Evolutionary conservation across 1,139 yeast species (phyloP).

Genomic region (Candida frijolesensis): DNA sequence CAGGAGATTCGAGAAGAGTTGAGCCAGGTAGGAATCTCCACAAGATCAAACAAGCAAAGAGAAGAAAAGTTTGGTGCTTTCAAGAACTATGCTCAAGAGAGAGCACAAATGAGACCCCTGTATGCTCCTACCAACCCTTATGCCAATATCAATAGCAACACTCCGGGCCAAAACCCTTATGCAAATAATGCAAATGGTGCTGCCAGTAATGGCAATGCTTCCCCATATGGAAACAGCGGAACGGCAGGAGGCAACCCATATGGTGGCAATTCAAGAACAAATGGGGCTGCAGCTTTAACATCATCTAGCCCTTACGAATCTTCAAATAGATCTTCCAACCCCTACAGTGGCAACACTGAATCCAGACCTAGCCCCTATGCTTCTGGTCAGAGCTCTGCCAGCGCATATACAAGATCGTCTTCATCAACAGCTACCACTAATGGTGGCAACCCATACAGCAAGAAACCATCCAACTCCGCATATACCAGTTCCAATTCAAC

Average conservation of each 20-base stretch:
- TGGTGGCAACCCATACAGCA: not conserved
- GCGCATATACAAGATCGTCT: not conserved
- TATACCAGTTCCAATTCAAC: not conserved
- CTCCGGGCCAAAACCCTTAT: conserved; percentile 29
- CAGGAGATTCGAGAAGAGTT: conserved; percentile 54
- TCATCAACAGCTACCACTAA: not conserved
- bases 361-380: conserved; percentile 1
- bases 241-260: conserved; percentile 15
- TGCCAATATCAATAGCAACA: conserved; percentile 30
- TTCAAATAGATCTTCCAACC: not conserved
- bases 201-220: not conserved
- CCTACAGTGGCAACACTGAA: not conserved
- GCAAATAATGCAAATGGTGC: conserved; percentile 15
- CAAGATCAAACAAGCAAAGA: conserved; percentile 38
- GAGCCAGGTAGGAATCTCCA: conserved; percentile 54
- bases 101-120: conserved; percentile 41
- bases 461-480: not conserved
- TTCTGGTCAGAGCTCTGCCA: not conserved
- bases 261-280: conserved; percentile 6
- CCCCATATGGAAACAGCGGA: not conserved
- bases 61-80: conserved; percentile 69
- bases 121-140: conserved; percentile 51
- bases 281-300: not conserved
- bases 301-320: not conserved
- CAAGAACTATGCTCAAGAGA: conserved; percentile 57